Base-by-base conservation (phyloP, 108 stramenopile species). In the Conticribra weissflogii region DNA sequence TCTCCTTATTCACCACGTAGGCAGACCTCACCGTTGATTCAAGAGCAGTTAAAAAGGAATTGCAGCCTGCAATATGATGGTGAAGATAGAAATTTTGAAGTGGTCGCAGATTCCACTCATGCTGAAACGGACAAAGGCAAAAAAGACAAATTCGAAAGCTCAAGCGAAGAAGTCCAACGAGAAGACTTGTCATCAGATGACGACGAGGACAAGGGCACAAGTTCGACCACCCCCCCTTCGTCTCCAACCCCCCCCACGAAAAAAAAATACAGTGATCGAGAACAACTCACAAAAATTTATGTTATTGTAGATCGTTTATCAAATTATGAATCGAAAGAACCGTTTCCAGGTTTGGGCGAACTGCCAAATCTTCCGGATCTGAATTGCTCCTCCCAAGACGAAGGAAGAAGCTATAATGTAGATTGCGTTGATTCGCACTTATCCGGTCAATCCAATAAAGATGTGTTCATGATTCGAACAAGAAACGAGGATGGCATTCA, bases 281-380 rank as follows among this genome's bases (percentile, higher is more conserved):
- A 50, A 14, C 76, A 66, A 56, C 0, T 54, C 14, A 82, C 72
- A 46, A 45, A 44, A 16, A 76, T 79, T 32, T 79, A 76, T 59
- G 63, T 83, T 18, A 74, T 84, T 22, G 77, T 84, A 17, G 83
- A 84, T 54, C 72, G 81, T 31, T 33, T 84, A 29, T 66, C 75
- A 7, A 59, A 74, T 18, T 29, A 53, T 18, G 58, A 41, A 63
- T n/a, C 7, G 7, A 14, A 69, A 7, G 19, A 33, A 19, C 14
- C 18, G 3, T 22, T 41, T 5, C 17, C 16, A 34, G 63, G 30
- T 32, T 18, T 41, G 22, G 59, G 45, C 8, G 62, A 70, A 23
- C 9, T 70, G 22, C 60, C 74, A 8, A 47, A 71, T 28, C 55
- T 75, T 7, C 68, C 62, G 14, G 63, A 73, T 50, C 19, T 73